Base-by-base conservation (phyloP, 352 stramenopile species). In the Pythium phragmitis region DNA sequence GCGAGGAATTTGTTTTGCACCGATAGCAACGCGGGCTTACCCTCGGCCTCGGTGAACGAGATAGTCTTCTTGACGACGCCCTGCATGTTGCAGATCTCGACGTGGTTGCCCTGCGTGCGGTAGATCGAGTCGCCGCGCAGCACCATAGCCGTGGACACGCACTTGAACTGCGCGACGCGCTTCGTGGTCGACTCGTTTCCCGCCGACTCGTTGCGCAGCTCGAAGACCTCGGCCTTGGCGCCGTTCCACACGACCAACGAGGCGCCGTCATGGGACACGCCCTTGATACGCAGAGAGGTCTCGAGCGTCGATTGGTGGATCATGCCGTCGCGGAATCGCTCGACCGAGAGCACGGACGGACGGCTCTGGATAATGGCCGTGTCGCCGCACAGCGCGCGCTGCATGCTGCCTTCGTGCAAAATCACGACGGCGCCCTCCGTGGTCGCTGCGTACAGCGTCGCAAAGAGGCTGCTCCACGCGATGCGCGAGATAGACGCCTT, bases 1-100 rank as follows among this genome's bases (percentile, higher is more conserved):
- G 88, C 89, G 36, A 98, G 75, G 57, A 92, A 97, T 51, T 95
- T 97, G 52, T 78, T 90, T 59, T 98, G 94, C 21, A 97, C 67
- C 28, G 92, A 85, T 16, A 98, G 59, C 41, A 96, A 63, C 23
- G 69, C 53, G 0, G 94, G 94, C 16, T 78, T 72, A 3, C 94
- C 94, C 51, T 98, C 94, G 0, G 75, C 80, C 47, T 97, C 92
- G 2, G 87, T 97, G 67, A 98, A 98, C 2, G 78, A 90, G 23
- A 98, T 88, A 0, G 71, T 80, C 54, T 96, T 89, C 62, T 94
- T 96, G 19, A 96, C 77, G 7, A 94, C 76, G 9, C 94, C 94
- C 34, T 84, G 72, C 34, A 94, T 72, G 61, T 97, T 98, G 59
- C 77, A 94, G 17, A 97, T 76, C 74, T 97, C 83, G 14, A 98